These are phyloP conservation scores for Mallotus nudiflorus DNA, from an alignment of 345 rosid genomes.

Conservation along the genomic window DNA sequence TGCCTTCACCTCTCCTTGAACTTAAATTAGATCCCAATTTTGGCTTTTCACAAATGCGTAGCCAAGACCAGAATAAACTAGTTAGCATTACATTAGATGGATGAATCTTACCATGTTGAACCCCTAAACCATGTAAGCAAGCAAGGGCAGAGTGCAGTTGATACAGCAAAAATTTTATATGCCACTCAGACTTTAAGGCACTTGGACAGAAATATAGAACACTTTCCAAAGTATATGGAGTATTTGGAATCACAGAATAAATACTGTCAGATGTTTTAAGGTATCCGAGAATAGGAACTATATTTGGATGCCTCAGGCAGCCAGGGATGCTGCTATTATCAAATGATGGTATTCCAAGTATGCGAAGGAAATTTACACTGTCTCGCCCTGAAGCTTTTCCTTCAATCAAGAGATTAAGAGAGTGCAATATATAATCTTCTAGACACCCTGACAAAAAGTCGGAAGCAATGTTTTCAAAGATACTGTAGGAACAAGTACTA, in stretches of 20 bases:
- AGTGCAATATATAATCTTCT: conserved; percentile 65
- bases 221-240: conserved; percentile 69
- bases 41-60: conserved; percentile 46
- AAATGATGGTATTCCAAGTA: conserved; percentile 62
- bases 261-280: conserved; percentile 47
- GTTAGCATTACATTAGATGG: conserved; percentile 73
- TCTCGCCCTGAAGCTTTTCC: conserved; percentile 75
- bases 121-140: conserved; percentile 62
- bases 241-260: conserved; percentile 62
- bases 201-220: conserved; percentile 74
- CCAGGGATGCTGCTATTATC: conserved; percentile 47
- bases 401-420: conserved; percentile 57
- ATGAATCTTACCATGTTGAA: conserved; percentile 66
- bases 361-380: conserved; percentile 50
- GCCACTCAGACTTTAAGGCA: conserved; percentile 73
- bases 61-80: conserved; percentile 72
- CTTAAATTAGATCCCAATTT: conserved; percentile 28
- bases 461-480: conserved; percentile 54
- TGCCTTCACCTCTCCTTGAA: conserved; percentile 22
- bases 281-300: conserved; percentile 67
- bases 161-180: conserved; percentile 59
- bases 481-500: conserved; percentile 41
- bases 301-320: conserved; percentile 81
- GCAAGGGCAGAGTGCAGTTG: conserved; percentile 76
- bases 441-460: conserved; percentile 49